Evolutionary conservation across 345 rosid species (phyloP), one percentile per base, ranked within the genome.

Genomic region (Pistacia integerrima): DNA sequence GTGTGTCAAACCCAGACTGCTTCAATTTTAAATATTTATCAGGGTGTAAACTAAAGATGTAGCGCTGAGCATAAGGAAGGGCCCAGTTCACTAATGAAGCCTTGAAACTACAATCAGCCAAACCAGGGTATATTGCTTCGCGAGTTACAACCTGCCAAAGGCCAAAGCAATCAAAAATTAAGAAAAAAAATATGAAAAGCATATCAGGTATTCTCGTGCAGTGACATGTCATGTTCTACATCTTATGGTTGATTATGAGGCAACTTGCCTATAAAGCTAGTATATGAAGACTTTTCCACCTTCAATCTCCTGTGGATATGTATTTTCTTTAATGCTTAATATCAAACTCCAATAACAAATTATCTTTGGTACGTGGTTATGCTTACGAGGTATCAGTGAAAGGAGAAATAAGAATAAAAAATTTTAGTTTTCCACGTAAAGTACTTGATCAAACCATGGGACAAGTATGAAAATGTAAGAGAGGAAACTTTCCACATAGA

Each of bases 51-150:
- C 87, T 77, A 78, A 76, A 87, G 44, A 93, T 77, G 84, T 92
- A 96, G 65, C 99, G 94, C 78, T 96, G 99, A 56, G 97, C 94
- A 89, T 88, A 93, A 74, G 99, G 97, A 74, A 96, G 93, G 72
- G 87, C 88, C 99, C 99, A 96, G 78, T 92, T 85, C 74, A 93
- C 76, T 76, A 96, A 79, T 70, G 91, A 85, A 73, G 87, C 82
- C 78, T 84, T 85, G 64, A 79, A 80, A 77, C 83, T 79, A 76
- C 83, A 74, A 76, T 90, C 94, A 67, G 74, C 71, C 81, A 35
- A 83, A 76, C 93, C 90, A 80, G 83, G 64, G 77, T 80, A 87
- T 76, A 79, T 86, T 11, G 97, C 95, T 84, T 93, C 91, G 69
- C 94, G 93, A 74, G 86, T 89, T 80, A 91, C 89, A 30, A 90